phyloP scores from a whole-genome alignment of 805 yeast species.

The Sporopachydermia lactativora region DNA sequence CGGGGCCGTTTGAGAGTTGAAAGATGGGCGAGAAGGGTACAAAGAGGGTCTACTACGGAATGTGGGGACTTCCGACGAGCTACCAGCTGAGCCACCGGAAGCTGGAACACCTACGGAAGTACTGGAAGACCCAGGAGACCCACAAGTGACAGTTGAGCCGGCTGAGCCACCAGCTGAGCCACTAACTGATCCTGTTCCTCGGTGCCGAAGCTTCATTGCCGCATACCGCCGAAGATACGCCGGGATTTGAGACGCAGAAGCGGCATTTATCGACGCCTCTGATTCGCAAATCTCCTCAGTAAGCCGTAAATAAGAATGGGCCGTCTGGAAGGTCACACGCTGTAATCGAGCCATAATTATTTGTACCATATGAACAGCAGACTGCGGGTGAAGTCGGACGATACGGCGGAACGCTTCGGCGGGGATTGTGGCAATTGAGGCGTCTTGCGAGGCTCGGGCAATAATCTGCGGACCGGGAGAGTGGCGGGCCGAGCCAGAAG shows the following conservation, averaged over 20 bases:
- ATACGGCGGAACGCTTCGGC: slow-evolving; percentile 64
- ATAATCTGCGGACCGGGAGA: slow-evolving; percentile 35
- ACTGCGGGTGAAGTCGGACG: slow-evolving; percentile 64
- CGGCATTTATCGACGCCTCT: slow-evolving; percentile 50
- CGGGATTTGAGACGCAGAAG: slow-evolving; percentile 39
- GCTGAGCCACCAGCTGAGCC: slow-evolving; percentile 3
- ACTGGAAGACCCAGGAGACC: too few relatives aligned
- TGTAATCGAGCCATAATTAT: slow-evolving; percentile 79
- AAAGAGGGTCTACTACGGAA: slow-evolving; percentile 6
- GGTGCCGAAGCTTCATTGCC: background rate
- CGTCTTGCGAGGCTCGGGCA: slow-evolving; percentile 59
- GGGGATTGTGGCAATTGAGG: slow-evolving; percentile 90
- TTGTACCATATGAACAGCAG: slow-evolving; percentile 88
- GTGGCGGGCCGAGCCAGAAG: too few relatives aligned
- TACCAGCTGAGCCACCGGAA: slow-evolving; percentile 3
- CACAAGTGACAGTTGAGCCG: slow-evolving; percentile 4
- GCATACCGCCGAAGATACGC: slow-evolving; percentile 30
- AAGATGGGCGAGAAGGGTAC: slow-evolving; percentile 2
- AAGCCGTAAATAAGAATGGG: slow-evolving; percentile 74
- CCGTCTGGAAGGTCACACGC: slow-evolving; percentile 83
- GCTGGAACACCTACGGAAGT: too few relatives aligned
- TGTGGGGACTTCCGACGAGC: slow-evolving; percentile 2
- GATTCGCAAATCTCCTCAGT: slow-evolving; percentile 70
- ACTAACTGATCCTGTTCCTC: background rate
- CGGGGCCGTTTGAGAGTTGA: slow-evolving; percentile 15